Evolutionary conservation across 73 alveolate genomes (phyloP).

Genomic region (Tetrahymena borealis): DNA sequence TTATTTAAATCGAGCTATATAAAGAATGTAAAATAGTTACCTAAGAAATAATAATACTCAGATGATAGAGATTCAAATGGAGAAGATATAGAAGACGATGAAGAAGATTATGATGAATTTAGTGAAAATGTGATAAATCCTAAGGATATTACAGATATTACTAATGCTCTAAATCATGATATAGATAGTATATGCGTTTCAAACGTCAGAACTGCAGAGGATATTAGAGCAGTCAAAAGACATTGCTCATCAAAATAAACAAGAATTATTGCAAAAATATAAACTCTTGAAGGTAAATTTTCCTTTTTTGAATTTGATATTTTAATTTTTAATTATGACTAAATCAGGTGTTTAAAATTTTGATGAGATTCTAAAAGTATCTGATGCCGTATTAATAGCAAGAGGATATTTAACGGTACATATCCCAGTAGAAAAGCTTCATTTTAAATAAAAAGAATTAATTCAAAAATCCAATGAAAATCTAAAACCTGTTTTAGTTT

Average conservation of each 20-base stretch:
- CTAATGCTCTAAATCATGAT: constrained; percentile 14
- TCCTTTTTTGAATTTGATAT: neutral
- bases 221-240: constrained; percentile 5
- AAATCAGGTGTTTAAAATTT: constrained; percentile 25
- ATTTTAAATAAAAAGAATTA: neutral
- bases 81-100: neutral
- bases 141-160: constrained; percentile 26
- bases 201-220: constrained; percentile 24
- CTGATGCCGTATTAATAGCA: constrained; percentile 31
- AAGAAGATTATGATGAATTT: constrained; percentile 29
- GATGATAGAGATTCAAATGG: neutral
- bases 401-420: constrained; percentile 19
- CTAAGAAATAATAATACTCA: neutral
- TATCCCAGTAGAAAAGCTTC: constrained; percentile 24
- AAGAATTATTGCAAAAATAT: neutral
- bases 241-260: neutral
- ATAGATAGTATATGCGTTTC: constrained; percentile 16
- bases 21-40: neutral
- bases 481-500: constrained; percentile 1
- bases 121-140: constrained; percentile 16
- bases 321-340: neutral
- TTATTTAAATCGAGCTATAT: neutral
- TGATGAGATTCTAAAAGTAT: constrained; percentile 21
- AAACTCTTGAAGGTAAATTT: constrained; percentile 10
- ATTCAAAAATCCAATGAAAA: neutral